Percentiles rank a stretch among this genome's conserved stretches.
phyloP scores from a whole-genome alignment of 257 asterid species.

The Gardenia jasminoides region DNA sequence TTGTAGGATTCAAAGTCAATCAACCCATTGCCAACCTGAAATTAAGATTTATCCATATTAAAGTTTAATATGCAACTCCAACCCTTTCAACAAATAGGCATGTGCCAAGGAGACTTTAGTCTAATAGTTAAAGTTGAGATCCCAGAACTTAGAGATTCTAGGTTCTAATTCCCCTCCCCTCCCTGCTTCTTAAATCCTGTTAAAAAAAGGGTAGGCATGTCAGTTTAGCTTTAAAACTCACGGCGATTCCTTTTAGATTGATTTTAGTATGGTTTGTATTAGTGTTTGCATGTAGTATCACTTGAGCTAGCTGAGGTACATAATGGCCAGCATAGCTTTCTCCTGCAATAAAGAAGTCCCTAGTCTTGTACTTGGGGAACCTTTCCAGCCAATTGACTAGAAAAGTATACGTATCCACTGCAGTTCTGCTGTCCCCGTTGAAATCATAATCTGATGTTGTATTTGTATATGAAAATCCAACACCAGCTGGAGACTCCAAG shows the following conservation, averaged over 20 bases:
- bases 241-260: conserved; percentile 22
- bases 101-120: too few species aligned
- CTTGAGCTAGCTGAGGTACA: conserved; percentile 51
- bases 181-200: too few species aligned
- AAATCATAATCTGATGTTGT: not conserved
- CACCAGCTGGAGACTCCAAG: conserved; percentile 15
- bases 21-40: conserved; percentile 35
- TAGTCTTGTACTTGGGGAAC: conserved; percentile 50
- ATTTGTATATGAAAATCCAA: conserved; percentile 15
- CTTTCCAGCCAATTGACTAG: conserved; percentile 54
- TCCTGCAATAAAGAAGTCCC: conserved; percentile 48
- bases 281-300: conserved; percentile 28
- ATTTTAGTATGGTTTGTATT: not conserved
- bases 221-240: not conserved
- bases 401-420: not conserved
- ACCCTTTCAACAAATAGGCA: too few species aligned
- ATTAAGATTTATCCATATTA: not conserved
- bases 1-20: conserved; percentile 21
- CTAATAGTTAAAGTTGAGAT: too few species aligned
- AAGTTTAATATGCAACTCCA: not conserved
- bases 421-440: not conserved
- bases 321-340: conserved; percentile 66
- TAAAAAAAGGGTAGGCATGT: too few species aligned
- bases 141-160: too few species aligned
- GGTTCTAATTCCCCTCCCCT: too few species aligned